Evolutionary conservation across 257 asterid species (phyloP).

Genomic region (Gentiana dahurica): DNA sequence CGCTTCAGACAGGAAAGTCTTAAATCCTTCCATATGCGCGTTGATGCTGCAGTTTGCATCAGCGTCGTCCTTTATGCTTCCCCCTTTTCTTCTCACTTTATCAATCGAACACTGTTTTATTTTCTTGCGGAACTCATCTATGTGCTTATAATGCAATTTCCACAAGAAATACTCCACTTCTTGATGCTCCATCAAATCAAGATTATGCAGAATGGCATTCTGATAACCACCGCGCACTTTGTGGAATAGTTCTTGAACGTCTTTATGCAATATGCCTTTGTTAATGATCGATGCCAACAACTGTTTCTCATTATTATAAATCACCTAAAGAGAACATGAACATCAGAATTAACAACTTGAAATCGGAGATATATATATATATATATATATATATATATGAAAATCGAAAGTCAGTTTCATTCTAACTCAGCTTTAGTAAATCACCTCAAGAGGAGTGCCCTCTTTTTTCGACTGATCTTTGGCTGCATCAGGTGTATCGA

Average conservation of each 20-base stretch:
- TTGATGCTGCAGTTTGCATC: conserved; percentile 20
- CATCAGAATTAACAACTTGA: conserved; percentile 6
- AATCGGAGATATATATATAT: too few relatives aligned
- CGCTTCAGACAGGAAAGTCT: conserved; percentile 65
- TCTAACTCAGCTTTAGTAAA: conserved; percentile 12
- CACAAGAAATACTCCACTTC: conserved; percentile 69
- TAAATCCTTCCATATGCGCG: conserved; percentile 40
- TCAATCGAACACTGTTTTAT: conserved; percentile 23
- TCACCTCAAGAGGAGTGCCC: conserved; percentile 47
- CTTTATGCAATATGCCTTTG: conserved; percentile 47
- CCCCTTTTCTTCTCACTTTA: conserved; percentile 23
- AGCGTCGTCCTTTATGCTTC: conserved; percentile 17
- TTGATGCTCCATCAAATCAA: conserved; percentile 42
- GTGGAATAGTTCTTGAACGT: conserved; percentile 45
- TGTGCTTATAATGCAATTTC: conserved; percentile 88
- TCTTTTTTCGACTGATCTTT: conserved; percentile 27
- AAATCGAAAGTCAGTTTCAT: too few relatives aligned
- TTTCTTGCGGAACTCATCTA: conserved; percentile 70
- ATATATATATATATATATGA: not conserved
- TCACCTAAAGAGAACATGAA: conserved; percentile 30
- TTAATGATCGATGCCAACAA: conserved; percentile 44
- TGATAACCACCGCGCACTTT: conserved; percentile 46
- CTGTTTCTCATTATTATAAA: conserved; percentile 38
- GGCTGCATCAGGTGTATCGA: conserved; percentile 10
- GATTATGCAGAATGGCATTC: conserved; percentile 38